Evolutionary conservation across 208 protist species (phyloP).

Genomic region (Crithidia sp.): DNA sequence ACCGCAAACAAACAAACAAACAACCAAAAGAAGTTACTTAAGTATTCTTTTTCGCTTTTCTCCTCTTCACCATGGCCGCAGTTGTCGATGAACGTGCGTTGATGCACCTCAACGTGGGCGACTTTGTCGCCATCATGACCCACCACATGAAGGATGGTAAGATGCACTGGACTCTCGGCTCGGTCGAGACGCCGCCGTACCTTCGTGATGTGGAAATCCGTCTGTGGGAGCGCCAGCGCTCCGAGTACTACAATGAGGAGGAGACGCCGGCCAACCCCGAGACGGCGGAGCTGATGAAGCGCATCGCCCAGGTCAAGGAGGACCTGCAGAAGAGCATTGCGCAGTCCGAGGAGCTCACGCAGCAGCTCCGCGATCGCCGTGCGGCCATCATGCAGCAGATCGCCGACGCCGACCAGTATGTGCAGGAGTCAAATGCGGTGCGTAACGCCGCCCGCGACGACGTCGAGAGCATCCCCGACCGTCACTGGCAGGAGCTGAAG

Average conservation of each 20-base stretch:
- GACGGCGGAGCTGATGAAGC: conserved; percentile 64
- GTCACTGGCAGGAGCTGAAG: conserved; percentile 89
- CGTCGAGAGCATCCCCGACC: conserved; percentile 78
- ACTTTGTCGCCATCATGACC: conserved; percentile 78
- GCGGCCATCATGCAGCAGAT: conserved; percentile 62
- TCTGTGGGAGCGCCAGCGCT: conserved; percentile 67
- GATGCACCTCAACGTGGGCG: conserved; percentile 64
- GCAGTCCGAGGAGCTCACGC: conserved; percentile 61
- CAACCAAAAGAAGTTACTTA: neutral
- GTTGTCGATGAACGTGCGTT: conserved; percentile 38
- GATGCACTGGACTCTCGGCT: conserved; percentile 81
- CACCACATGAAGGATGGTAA: conserved; percentile 55
- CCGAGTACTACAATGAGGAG: conserved; percentile 47
- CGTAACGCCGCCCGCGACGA: conserved; percentile 66
- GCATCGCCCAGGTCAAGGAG: conserved; percentile 55
- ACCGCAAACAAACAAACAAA: neutral
- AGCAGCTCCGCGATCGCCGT: conserved; percentile 65
- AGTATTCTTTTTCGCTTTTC: too few relatives aligned
- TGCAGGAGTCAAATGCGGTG: conserved; percentile 67
- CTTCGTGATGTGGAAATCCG: conserved; percentile 75
- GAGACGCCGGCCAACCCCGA: conserved; percentile 51
- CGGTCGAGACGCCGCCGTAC: conserved; percentile 72
- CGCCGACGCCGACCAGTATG: conserved; percentile 60
- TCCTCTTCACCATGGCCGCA: conserved; percentile 18
- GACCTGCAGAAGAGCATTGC: conserved; percentile 71